A percentile compares a stretch with the other conserved stretches of the same genome.
These are phyloP conservation scores for Acanthamoeba royreba DNA, from an alignment of 208 protist species.

Conservation along the genomic window DNA sequence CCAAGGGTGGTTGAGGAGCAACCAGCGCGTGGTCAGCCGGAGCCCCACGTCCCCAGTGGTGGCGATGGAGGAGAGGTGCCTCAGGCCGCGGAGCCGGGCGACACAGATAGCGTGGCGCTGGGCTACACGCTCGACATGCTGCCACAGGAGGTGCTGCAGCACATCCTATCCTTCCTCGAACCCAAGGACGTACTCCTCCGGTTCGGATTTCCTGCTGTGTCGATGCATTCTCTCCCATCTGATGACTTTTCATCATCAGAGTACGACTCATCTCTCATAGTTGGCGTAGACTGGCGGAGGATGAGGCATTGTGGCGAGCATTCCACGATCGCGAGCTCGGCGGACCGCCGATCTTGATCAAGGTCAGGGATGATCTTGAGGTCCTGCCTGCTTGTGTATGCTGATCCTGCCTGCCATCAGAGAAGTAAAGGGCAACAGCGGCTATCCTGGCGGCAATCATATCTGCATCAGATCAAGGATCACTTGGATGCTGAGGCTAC, in stretches of 20 bases:
- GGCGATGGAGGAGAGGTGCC: not conserved
- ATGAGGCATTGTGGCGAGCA: not conserved
- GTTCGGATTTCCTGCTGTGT: not conserved
- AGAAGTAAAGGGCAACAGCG: too few relatives aligned
- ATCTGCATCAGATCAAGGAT: too few relatives aligned
- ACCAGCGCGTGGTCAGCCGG: too few relatives aligned
- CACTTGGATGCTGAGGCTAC: too few relatives aligned
- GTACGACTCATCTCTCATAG: not conserved
- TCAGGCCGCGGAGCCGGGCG: not conserved
- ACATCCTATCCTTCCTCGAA: not conserved
- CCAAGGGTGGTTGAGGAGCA: too few relatives aligned
- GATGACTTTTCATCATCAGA: not conserved
- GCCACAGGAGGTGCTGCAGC: not conserved
- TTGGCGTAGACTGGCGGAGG: not conserved
- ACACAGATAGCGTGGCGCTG: not conserved
- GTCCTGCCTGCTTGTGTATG: not conserved
- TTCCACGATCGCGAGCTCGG: not conserved
- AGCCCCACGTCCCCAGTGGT: not conserved
- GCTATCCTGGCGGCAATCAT: too few relatives aligned
- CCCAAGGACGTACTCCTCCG: not conserved
- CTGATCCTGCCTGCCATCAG: too few relatives aligned
- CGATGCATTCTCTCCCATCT: not conserved
- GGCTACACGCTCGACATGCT: not conserved
- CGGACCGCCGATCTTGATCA: not conserved
- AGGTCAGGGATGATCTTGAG: not conserved